Evolutionary conservation across 352 stramenopile species (phyloP), one percentile per base, ranked within the genome.

Genomic region (Peronospora belbahrii): DNA sequence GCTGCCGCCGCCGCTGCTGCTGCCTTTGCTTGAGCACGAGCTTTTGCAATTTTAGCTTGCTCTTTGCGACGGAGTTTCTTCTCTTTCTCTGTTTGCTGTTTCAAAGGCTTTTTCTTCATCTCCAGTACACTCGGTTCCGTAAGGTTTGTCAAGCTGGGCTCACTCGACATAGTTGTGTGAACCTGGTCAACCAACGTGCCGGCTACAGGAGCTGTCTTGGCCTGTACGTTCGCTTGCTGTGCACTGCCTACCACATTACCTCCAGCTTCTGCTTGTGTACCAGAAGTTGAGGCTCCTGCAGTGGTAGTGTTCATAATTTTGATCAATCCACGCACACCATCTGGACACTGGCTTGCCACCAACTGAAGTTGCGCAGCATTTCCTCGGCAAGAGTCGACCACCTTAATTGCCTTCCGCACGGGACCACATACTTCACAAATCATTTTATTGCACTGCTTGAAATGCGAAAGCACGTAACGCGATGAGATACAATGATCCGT

Each of bases 361-460:
- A 83, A 59, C 33, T 91, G 82, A 5, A 94, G 66, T 48, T 94
- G 75, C 3, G 62, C 55, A 14, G 76, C 60, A 42, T 94, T 88
- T 4, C 66, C 67, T 36, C 84, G 83, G 19, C 77, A 90, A 27
- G 77, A 86, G 27, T 94, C 82, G 2, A 94, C 76, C 23, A 94
- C 82, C 53, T 92, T 90, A 42, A 94, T 94, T 3, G 83, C 83
- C 35, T 91, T 85, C 0, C 82, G 70, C 15, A 94, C 85, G 6
- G 83, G 83, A 1, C 84, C 85, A 38, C 83, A 94, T 0, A 95
- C 85, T 46, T 91, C 83, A 56, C 85, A 95, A 25, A 94, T 90
- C 70, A 90, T 85, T 48, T 94, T 93, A 59, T 88, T 89, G 72
- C 83, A 94, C 42, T 92, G 83, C 63, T 94, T 92, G 62, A 92